phyloP scores from a whole-genome alignment of 768 basidiomycete genomes.

The Terana coerulea region DNA sequence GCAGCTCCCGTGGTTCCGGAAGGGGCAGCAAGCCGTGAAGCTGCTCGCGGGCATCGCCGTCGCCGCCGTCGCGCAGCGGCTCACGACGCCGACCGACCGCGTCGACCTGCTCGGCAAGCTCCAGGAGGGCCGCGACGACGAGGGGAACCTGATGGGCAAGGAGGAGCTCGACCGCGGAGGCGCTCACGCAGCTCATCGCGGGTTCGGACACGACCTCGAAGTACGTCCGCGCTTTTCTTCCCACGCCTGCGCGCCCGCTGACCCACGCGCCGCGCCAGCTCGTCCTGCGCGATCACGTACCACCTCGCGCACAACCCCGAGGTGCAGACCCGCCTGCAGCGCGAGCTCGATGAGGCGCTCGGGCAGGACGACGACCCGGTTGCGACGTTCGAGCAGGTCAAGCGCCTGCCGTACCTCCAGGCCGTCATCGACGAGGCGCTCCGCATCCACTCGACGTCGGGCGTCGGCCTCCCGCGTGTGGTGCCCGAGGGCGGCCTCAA shows the following conservation, averaged over 20 bases:
- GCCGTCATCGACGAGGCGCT: conserved; percentile 87
- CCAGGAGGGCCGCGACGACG: conserved; percentile 70
- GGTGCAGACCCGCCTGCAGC: conserved; percentile 68
- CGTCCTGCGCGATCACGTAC: conserved; percentile 86
- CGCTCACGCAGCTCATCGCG: conserved; percentile 80
- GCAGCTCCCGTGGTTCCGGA: conserved; percentile 70
- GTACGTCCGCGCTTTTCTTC: conserved; percentile 53
- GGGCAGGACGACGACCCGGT: conserved; percentile 59
- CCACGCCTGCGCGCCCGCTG: conserved; percentile 1
- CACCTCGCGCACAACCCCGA: conserved; percentile 67
- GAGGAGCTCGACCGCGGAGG: conserved; percentile 89
- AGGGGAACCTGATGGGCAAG: conserved; percentile 76
- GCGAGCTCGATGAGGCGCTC: conserved; percentile 64
- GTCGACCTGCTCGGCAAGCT: conserved; percentile 81
- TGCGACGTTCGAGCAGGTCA: conserved; percentile 63
- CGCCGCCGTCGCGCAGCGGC: conserved; percentile 58
- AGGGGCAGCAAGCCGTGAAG: conserved; percentile 62
- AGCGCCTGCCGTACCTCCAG: conserved; percentile 73
- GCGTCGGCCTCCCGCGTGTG: conserved; percentile 77
- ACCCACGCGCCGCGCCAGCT: conserved; percentile 40
- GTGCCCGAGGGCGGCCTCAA: conserved; percentile 73
- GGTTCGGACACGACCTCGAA: conserved; percentile 94
- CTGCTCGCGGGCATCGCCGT: conserved; percentile 77
- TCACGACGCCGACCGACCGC: conserved; percentile 66
- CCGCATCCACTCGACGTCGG: conserved; percentile 80